Evolutionary conservation across 129 eudicot genomes (phyloP).

Genomic region (Flaveria sonorensis): DNA sequence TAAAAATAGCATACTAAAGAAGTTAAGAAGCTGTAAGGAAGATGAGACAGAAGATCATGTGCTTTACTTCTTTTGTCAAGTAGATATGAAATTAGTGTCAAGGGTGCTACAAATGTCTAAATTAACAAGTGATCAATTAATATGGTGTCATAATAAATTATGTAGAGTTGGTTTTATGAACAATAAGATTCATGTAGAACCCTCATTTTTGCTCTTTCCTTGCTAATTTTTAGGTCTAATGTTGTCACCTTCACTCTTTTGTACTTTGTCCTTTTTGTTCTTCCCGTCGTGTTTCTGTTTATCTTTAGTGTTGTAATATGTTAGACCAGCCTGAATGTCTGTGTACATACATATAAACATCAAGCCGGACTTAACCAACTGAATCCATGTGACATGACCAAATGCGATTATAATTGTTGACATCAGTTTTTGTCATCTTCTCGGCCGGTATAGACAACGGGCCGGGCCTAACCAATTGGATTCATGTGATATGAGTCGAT

Average conservation of each 20-base stretch:
- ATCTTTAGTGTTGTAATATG: background rate
- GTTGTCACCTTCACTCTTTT: conserved; percentile 3
- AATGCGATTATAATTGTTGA: too few species aligned
- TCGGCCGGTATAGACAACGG: background rate
- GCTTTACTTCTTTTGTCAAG: conserved; percentile 81
- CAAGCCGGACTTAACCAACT: too few species aligned
- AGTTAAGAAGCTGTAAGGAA: conserved; percentile 42
- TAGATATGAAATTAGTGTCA: conserved; percentile 75
- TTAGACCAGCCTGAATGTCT: background rate
- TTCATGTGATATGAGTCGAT: too few species aligned
- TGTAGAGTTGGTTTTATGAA: conserved; percentile 61
- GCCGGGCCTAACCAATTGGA: background rate
- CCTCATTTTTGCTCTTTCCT: conserved; percentile 85
- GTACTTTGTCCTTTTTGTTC: background rate
- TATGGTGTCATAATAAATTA: conserved; percentile 82
- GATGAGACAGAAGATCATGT: conserved; percentile 57
- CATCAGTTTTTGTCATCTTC: too few species aligned
- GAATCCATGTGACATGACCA: too few species aligned
- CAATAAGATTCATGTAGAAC: conserved; percentile 66
- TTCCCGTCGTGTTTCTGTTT: background rate
- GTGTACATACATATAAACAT: too few species aligned
- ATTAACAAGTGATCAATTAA: conserved; percentile 72
- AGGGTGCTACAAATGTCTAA: conserved; percentile 82
- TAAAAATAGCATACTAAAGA: conserved; percentile 70
- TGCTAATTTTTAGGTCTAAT: conserved; percentile 48